phyloP scores from a whole-genome alignment of 306 rosid genomes.

The Inga leiocalycina region DNA sequence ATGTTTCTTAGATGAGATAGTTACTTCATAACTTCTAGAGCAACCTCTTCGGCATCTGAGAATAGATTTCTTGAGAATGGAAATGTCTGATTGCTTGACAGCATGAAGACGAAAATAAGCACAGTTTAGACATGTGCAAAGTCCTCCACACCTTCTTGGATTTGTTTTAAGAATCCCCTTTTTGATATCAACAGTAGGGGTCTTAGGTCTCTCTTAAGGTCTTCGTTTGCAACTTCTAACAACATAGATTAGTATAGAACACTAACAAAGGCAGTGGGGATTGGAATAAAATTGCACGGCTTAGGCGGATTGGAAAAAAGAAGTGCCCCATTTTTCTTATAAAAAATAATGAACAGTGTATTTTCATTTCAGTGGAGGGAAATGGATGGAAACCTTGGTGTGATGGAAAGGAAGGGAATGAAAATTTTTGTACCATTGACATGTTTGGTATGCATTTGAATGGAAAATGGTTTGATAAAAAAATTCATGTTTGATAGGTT shows the following conservation, averaged over 20 bases:
- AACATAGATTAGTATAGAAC: slow-evolving; percentile 22
- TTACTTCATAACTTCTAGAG: slow-evolving; percentile 66
- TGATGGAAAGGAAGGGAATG: too few relatives aligned
- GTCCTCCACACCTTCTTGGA: slow-evolving; percentile 91
- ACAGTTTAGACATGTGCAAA: slow-evolving; percentile 81
- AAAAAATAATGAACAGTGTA: too few relatives aligned
- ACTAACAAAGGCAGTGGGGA: too few relatives aligned
- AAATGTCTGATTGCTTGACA: slow-evolving; percentile 54
- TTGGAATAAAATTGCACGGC: too few relatives aligned
- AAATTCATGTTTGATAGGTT: too few relatives aligned
- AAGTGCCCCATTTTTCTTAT: too few relatives aligned
- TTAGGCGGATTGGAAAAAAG: too few relatives aligned
- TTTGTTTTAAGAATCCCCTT: slow-evolving; percentile 71
- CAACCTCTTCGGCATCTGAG: slow-evolving; percentile 75
- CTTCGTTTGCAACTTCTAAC: slow-evolving; percentile 32
- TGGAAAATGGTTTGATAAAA: too few relatives aligned
- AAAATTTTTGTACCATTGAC: too few relatives aligned
- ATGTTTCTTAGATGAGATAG: slow-evolving; percentile 54
- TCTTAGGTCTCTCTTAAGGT: slow-evolving; percentile 22
- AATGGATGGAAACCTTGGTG: too few relatives aligned
- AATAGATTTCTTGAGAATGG: slow-evolving; percentile 83
- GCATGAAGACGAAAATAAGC: slow-evolving; percentile 80
- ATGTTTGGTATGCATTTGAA: too few relatives aligned
- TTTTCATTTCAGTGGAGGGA: too few relatives aligned
- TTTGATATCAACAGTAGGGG: slow-evolving; percentile 15